phyloP scores from a whole-genome alignment of 208 protist genomes.

The Acanthamoeba castellanii region DNA sequence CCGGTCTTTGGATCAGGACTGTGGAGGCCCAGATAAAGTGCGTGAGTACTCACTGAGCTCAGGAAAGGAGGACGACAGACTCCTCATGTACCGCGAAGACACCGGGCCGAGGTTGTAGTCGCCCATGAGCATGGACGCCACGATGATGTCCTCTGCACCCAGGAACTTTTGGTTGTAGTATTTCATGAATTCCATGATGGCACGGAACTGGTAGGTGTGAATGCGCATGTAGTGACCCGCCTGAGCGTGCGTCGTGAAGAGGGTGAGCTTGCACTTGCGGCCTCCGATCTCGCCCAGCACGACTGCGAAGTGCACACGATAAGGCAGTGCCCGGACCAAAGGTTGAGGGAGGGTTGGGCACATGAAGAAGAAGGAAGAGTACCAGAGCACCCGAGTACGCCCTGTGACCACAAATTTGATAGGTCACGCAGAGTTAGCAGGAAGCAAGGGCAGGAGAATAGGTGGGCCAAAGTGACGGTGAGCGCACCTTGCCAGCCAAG shows the following conservation, averaged over 20 bases:
- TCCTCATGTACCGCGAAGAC: not conserved
- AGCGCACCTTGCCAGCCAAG: slow-evolving; percentile 30
- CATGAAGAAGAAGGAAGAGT: not conserved
- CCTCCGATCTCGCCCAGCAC: slow-evolving; percentile 30
- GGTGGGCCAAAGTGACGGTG: too few relatives aligned
- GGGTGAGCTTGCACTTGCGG: slow-evolving; percentile 17
- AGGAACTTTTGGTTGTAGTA: slow-evolving; percentile 57
- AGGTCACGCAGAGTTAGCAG: not conserved
- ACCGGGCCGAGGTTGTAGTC: slow-evolving; percentile 50
- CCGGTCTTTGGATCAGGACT: slow-evolving; percentile 13
- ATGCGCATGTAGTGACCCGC: slow-evolving; percentile 64
- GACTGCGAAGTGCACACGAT: not conserved
- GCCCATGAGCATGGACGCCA: slow-evolving; percentile 43
- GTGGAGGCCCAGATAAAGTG: not conserved
- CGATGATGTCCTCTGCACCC: slow-evolving; percentile 8
- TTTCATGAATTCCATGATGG: slow-evolving; percentile 55
- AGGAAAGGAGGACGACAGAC: not conserved
- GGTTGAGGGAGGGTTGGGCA: not conserved
- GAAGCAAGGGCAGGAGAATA: not conserved
- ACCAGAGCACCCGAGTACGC: slow-evolving; percentile 24
- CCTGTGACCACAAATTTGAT: not conserved
- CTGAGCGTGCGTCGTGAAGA: slow-evolving; percentile 47
- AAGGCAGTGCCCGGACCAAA: not conserved
- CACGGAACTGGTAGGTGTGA: slow-evolving; percentile 51
- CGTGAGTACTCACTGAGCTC: not conserved